A percentile compares a stretch with the other conserved stretches of the same genome.
Conservation (phyloP, 2,329 filamentous ascomycete genomes). For the Fusarium albosuccineum region DNA sequence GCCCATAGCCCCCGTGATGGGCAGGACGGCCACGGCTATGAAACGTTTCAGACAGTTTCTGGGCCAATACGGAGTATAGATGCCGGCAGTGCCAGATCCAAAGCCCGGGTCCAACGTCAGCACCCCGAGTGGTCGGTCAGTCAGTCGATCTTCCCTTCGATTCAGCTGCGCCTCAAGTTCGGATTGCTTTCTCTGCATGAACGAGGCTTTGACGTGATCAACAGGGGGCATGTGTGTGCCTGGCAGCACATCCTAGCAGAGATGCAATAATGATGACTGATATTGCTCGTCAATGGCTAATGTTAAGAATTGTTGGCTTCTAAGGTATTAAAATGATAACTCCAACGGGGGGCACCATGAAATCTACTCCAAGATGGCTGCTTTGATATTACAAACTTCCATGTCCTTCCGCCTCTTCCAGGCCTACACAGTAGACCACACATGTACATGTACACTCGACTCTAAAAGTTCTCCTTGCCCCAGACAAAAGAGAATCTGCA, state of each 20-base stretch:
- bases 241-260: not conserved
- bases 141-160: not conserved
- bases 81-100: too few relatives aligned
- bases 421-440: constrained; percentile 6
- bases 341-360: constrained; percentile 17
- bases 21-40: constrained; percentile 2
- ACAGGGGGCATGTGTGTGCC: not conserved
- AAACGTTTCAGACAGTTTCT: constrained; percentile 36
- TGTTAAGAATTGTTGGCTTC: constrained; percentile 23
- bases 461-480: constrained; percentile 73
- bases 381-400: constrained; percentile 30
- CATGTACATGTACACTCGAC: not conserved
- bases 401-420: constrained; percentile 9
- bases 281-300: constrained; percentile 8
- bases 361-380: constrained; percentile 25
- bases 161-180: constrained; percentile 15
- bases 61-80: not conserved
- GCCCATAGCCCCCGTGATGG: constrained; percentile 10
- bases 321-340: constrained; percentile 38
- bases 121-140: constrained; percentile 3
- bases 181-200: not conserved
- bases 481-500: constrained; percentile 73
- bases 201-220: constrained; percentile 11
- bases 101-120: constrained; percentile 22
- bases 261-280: too few relatives aligned